These are phyloP conservation scores for Ophiocordyceps polyrhachis-furcata DNA, from an alignment of 2,329 filamentous ascomycete species.

Conservation along the genomic window DNA sequence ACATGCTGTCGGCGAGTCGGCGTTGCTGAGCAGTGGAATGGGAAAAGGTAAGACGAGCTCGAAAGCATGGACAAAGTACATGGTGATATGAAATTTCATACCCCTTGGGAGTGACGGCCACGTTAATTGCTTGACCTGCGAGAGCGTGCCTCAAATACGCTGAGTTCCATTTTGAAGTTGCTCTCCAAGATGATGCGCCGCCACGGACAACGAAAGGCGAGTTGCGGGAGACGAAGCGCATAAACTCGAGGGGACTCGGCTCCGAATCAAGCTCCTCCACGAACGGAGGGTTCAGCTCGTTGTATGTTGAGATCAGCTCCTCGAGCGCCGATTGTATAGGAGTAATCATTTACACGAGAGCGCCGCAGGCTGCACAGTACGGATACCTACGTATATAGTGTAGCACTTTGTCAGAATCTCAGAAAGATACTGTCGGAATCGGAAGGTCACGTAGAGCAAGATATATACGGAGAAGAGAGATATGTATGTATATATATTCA, in stretches of 20 bases:
- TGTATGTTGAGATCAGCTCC: slow-evolving; percentile 47
- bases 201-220: slow-evolving; percentile 54
- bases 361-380: no score
- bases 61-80: not conserved
- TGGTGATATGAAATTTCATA: not conserved
- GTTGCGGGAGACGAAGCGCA: slow-evolving; percentile 57
- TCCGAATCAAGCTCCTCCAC: slow-evolving; percentile 44
- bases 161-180: slow-evolving; percentile 42
- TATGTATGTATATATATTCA: no score
- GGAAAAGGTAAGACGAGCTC: not conserved
- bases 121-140: slow-evolving; percentile 41
- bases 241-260: slow-evolving; percentile 61
- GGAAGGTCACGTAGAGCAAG: no score
- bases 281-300: slow-evolving; percentile 45
- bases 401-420: no score
- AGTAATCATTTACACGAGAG: no score
- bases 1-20: slow-evolving; percentile 16
- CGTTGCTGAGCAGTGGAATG: slow-evolving; percentile 12
- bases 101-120: slow-evolving; percentile 60
- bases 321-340: slow-evolving; percentile 7
- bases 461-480: no score
- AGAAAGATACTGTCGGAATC: no score
- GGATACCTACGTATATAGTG: no score
- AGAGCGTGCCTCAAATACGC: slow-evolving; percentile 38
- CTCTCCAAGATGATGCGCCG: slow-evolving; percentile 44